phyloP scores from a whole-genome alignment of 768 basidiomycete genomes.

The Mycena sanguinolenta region DNA sequence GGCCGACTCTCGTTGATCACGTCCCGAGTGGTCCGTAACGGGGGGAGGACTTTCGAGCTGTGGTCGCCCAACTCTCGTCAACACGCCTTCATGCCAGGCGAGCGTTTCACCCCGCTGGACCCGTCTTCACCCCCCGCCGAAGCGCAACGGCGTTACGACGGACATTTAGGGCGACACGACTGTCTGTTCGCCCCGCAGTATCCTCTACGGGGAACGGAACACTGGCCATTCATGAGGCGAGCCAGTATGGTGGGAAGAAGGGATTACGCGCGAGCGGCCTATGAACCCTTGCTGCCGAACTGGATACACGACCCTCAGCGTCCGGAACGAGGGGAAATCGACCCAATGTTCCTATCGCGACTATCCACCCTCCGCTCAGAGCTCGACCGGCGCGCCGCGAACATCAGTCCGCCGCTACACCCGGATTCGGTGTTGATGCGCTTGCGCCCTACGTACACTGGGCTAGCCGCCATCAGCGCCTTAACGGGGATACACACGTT shows the following conservation, averaged over 20 bases:
- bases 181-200: conserved; percentile 2
- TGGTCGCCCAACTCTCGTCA: conserved; percentile 18
- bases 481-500: no score
- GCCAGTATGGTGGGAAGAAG: background rate
- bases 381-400: background rate
- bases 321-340: background rate
- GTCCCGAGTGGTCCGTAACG: background rate
- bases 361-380: background rate
- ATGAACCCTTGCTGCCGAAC: no score
- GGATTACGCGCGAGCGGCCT: background rate
- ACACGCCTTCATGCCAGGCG: background rate
- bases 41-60: background rate
- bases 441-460: no score
- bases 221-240: conserved; percentile 17
- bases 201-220: background rate
- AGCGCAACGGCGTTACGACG: conserved; percentile 6
- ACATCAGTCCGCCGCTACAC: no score
- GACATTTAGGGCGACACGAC: background rate
- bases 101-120: background rate
- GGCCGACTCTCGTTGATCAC: background rate
- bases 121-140: no score
- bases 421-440: no score
- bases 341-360: background rate
- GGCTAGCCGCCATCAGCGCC: no score
- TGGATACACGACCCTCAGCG: background rate